These are phyloP conservation scores for Aspergillus egyptiacus DNA, from an alignment of 495 filamentous ascomycete species.

Conservation along the genomic window DNA sequence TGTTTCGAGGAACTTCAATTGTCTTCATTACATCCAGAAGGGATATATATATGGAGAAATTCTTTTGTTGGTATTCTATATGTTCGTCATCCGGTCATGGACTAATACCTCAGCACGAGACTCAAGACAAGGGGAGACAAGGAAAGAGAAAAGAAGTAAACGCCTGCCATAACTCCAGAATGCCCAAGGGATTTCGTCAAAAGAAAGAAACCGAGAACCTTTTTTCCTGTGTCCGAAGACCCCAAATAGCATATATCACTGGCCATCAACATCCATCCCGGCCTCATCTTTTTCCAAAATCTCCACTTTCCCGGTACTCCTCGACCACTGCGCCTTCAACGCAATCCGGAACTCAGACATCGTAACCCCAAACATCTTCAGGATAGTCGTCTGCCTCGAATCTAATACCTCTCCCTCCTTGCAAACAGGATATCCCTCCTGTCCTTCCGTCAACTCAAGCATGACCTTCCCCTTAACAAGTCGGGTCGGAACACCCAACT, in stretches of 20 bases:
- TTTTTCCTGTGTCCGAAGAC: constrained; percentile 12
- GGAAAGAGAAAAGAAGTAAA: constrained; percentile 23
- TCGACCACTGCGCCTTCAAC: constrained; percentile 57
- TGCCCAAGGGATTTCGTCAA: constrained; percentile 24
- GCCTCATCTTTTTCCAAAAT: constrained; percentile 33
- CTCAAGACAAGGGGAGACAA: background rate
- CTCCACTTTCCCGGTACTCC: constrained; percentile 37
- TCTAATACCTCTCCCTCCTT: constrained; percentile 75
- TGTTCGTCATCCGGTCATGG: constrained; percentile 35
- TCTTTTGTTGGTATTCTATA: constrained; percentile 19
- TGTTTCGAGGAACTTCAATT: background rate
- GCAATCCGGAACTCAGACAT: constrained; percentile 82
- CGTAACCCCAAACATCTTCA: constrained; percentile 89
- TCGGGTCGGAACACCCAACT: constrained; percentile 79
- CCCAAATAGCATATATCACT: constrained; percentile 22
- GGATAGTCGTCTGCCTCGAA: constrained; percentile 78
- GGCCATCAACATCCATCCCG: constrained; percentile 39
- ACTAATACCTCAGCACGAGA: constrained; percentile 1
- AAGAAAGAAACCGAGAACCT: constrained; percentile 22
- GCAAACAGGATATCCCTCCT: constrained; percentile 65
- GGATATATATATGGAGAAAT: constrained; percentile 5
- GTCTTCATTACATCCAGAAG: background rate
- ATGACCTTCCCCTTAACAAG: constrained; percentile 83
- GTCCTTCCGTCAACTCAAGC: constrained; percentile 67
- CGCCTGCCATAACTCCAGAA: constrained; percentile 38